Base-by-base conservation (phyloP, 208 protist species). In the Trypanosoma scelopori region DNA sequence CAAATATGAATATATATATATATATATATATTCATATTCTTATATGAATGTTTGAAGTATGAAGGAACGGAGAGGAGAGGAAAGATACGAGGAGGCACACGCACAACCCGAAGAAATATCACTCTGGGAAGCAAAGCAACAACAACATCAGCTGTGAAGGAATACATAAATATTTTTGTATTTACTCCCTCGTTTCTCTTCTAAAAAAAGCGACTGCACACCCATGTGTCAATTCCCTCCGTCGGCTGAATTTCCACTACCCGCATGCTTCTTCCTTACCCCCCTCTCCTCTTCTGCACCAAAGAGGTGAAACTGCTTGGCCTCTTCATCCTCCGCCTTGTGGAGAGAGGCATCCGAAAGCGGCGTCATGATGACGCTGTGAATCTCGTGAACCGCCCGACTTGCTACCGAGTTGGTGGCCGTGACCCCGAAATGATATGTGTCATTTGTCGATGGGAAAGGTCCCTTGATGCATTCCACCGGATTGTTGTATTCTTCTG, bases 311-410 rank as follows among this genome's bases (percentile, higher is more conserved):
- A 62, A 23, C 12, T 59, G 60, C 11, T 7, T 41, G 18, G 63
- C 56, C 20, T 37, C 27, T 5, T 63, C 57, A 35, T 78, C 70
- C 52, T 78, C 71, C 55, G 50, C 50, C 27, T 56, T 42, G 41
- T 82, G 66, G 13, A 30, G 47, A 18, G 58, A 53, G 6, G 65
- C 32, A 28, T 82, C 27, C 16, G 56, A 52, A 7, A 82, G 50
- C 18, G 78, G 78, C 9, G 62, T 74, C 78, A 83, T 79, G 51
- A 83, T 65, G 28, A 83, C 58, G 51, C 73, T 79, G 46, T 74
- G 69, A 27, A 83, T 60, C 32, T 79, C 67, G 63, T 83, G 78
- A 7, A 37, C 51, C 0, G 65, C 69, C 61, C 65, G 69, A n/a
- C 43, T 48, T n/a, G 20, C 28, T 20, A 12, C 61, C 1, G 57